These are phyloP conservation scores for Chaetomidium leptoderma DNA, from an alignment of 495 filamentous ascomycete species.

Conservation along the genomic window DNA sequence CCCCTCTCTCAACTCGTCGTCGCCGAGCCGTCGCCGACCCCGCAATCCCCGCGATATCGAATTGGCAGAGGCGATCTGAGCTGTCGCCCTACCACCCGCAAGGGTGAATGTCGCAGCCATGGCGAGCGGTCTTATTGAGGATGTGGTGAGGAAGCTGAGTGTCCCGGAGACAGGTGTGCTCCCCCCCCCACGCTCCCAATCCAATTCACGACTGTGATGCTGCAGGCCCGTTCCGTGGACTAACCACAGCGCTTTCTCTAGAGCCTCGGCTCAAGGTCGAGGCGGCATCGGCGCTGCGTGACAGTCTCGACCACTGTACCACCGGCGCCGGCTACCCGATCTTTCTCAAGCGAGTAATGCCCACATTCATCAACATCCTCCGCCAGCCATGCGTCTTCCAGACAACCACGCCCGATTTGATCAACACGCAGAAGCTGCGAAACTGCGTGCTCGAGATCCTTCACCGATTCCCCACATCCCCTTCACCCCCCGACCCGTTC, in stretches of 20 bases:
- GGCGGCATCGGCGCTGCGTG: constrained; percentile 73
- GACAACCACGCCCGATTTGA: constrained; percentile 80
- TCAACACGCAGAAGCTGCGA: constrained; percentile 68
- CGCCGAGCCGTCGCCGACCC: not conserved
- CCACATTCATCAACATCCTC: constrained; percentile 81
- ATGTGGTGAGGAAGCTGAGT: constrained; percentile 51
- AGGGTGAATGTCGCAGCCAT: constrained; percentile 42
- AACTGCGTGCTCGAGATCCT: constrained; percentile 91
- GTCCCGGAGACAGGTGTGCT: constrained; percentile 48
- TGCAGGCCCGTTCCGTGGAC: constrained; percentile 4
- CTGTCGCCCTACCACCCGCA: constrained; percentile 13
- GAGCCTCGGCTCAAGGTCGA: constrained; percentile 73
- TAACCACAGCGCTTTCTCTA: constrained; percentile 29
- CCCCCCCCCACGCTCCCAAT: not conserved
- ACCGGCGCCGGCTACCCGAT: constrained; percentile 57
- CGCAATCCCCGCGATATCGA: not conserved
- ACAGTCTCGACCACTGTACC: constrained; percentile 70
- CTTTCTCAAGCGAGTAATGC: constrained; percentile 83
- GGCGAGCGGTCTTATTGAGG: constrained; percentile 50
- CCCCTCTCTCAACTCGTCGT: too few relatives aligned
- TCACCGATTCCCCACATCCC: constrained; percentile 76
- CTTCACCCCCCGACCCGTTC: constrained; percentile 64
- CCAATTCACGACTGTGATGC: not conserved
- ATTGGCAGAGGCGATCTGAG: constrained; percentile 10
- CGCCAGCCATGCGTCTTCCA: constrained; percentile 87